A percentile compares a stretch with the other conserved stretches of the same genome.
Evolutionary conservation across 352 stramenopile species (phyloP).

Genomic region (Phytopythium sindhum): DNA sequence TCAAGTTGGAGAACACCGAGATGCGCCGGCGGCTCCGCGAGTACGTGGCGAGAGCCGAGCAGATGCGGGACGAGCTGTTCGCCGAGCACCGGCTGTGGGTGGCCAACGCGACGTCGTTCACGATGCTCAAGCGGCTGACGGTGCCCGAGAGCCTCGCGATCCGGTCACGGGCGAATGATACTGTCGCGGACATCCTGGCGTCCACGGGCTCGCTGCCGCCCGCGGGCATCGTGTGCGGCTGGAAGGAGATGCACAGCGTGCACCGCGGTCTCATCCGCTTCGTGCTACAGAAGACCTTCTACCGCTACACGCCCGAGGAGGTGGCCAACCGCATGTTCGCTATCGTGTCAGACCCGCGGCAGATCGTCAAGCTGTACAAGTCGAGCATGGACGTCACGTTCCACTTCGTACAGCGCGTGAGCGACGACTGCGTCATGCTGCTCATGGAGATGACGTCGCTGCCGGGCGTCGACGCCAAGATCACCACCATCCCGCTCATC

Average conservation of each 20-base stretch:
- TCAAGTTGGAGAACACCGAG: constrained; percentile 2
- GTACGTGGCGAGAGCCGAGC: not conserved
- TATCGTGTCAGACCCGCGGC: constrained; percentile 2
- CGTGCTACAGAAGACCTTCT: constrained; percentile 9
- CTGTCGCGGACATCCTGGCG: not conserved
- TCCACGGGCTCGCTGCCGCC: not conserved
- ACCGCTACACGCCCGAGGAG: not conserved
- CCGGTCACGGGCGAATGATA: not conserved
- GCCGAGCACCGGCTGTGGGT: constrained; percentile 7
- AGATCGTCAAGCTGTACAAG: constrained; percentile 5
- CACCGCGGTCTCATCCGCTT: constrained; percentile 3
- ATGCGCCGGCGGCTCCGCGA: not conserved
- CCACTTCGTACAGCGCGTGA: constrained; percentile 7
- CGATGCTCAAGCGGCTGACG: constrained; percentile 6
- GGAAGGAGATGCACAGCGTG: constrained; percentile 5
- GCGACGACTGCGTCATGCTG: constrained; percentile 11
- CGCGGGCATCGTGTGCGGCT: constrained; percentile 6
- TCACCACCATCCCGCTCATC: constrained; percentile 5
- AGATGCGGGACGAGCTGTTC: constrained; percentile 5
- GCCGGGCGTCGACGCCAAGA: not conserved
- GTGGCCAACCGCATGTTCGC: constrained; percentile 1
- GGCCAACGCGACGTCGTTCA: not conserved
- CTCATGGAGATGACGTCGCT: constrained; percentile 7
- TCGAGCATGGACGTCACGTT: not conserved
- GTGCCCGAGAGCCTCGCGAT: constrained; percentile 1